These are phyloP conservation scores for Paulownia fortunei DNA, from an alignment of 257 asterid species.

Conservation along the genomic window DNA sequence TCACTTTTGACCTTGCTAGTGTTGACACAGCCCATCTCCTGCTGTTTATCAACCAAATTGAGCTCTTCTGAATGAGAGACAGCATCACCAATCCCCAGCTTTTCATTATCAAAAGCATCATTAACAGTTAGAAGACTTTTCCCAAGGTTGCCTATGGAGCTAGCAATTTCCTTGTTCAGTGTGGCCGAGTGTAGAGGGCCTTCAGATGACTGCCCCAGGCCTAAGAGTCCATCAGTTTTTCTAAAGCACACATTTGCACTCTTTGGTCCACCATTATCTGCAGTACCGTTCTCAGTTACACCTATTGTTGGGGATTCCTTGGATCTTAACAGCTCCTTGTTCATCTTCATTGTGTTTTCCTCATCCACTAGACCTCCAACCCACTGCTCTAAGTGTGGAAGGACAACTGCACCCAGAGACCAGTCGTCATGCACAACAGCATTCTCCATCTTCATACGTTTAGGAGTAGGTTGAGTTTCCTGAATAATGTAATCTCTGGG, in stretches of 20 bases:
- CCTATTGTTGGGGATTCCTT: slow-evolving; percentile 27
- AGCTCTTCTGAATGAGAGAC: slow-evolving; percentile 38
- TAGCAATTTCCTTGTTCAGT: slow-evolving; percentile 17
- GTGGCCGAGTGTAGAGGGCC: slow-evolving; percentile 1
- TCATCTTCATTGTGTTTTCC: slow-evolving; percentile 18
- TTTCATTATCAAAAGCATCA: slow-evolving; percentile 27
- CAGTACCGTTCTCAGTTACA: slow-evolving; percentile 33
- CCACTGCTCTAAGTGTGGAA: slow-evolving; percentile 18
- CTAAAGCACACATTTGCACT: slow-evolving; percentile 6
- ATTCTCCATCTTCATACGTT: slow-evolving; percentile 50
- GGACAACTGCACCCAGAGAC: slow-evolving; percentile 31
- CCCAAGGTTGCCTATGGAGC: slow-evolving; percentile 16
- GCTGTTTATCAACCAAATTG: slow-evolving; percentile 32
- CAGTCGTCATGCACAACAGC: slow-evolving; percentile 29
- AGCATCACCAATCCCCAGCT: slow-evolving; percentile 28
- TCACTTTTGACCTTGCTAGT: slow-evolving; percentile 15
- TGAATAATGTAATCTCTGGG: slow-evolving; percentile 30
- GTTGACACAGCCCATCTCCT: slow-evolving; percentile 30
- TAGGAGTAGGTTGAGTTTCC: slow-evolving; percentile 39
- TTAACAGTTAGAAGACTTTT: slow-evolving; percentile 20
- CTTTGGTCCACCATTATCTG: slow-evolving; percentile 24
- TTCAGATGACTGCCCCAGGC: slow-evolving; percentile 23
- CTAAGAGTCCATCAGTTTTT: slow-evolving; percentile 1
- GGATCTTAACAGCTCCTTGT: slow-evolving; percentile 26
- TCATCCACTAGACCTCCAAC: slow-evolving; percentile 9